These are phyloP conservation scores for Phytophthora sp. DNA, from an alignment of 352 stramenopile species.

Conservation along the genomic window DNA sequence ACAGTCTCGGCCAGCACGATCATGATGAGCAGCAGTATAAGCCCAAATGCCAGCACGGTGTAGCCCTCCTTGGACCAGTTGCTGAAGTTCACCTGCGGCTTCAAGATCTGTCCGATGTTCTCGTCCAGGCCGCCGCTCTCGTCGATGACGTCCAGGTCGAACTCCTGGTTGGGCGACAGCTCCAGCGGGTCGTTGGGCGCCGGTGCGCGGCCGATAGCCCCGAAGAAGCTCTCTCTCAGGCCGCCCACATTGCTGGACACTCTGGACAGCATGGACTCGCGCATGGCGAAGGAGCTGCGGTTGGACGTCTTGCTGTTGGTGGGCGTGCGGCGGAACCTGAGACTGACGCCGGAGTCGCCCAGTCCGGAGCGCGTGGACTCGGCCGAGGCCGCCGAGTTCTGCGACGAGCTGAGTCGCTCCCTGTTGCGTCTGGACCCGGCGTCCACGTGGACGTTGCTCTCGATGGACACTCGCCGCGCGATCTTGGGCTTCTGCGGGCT, in stretches of 20 bases:
- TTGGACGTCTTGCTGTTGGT: constrained; percentile 48
- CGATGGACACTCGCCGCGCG: constrained; percentile 31
- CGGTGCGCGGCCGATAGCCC: constrained; percentile 25
- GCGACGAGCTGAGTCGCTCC: constrained; percentile 27
- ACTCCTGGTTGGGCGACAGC: constrained; percentile 71
- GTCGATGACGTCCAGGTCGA: constrained; percentile 79
- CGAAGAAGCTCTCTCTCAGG: constrained; percentile 76
- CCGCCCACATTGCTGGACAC: constrained; percentile 46
- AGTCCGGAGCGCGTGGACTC: constrained; percentile 19
- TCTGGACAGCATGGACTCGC: constrained; percentile 43
- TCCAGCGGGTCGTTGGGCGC: constrained; percentile 54
- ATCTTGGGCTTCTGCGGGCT: constrained; percentile 20
- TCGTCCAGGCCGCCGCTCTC: constrained; percentile 70
- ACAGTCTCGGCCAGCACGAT: constrained; percentile 43
- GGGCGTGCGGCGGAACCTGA: constrained; percentile 34
- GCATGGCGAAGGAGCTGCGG: constrained; percentile 37
- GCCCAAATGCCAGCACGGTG: constrained; percentile 44
- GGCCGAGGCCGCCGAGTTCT: constrained; percentile 21
- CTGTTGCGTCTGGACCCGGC: neutral
- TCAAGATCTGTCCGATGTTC: constrained; percentile 63
- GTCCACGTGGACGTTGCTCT: constrained; percentile 17
- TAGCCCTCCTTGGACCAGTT: constrained; percentile 63
- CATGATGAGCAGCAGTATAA: constrained; percentile 52
- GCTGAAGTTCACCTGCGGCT: constrained; percentile 43
- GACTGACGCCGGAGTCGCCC: constrained; percentile 24